A percentile compares a stretch with the other conserved stretches of the same genome.
Evolutionary conservation across 139 green algal genomes (phyloP).

Genomic region (Coelastrella sp.): DNA sequence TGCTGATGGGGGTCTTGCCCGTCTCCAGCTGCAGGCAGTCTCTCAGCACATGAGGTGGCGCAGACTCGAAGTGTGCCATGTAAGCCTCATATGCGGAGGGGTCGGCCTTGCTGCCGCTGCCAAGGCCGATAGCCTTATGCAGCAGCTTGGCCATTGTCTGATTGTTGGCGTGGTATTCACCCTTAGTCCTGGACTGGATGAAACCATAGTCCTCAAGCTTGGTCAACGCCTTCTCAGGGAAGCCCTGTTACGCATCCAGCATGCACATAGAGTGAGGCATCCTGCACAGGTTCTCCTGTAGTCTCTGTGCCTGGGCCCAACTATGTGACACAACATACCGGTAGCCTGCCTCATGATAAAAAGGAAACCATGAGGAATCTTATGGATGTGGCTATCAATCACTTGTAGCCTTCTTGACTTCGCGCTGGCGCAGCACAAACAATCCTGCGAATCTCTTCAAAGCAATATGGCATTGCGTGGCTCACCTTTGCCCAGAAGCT

Average conservation of each 20-base stretch:
- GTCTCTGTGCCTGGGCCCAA: too few species aligned
- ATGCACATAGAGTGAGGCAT: too few species aligned
- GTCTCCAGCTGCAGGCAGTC: constrained; percentile 92
- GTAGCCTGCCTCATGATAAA: too few species aligned
- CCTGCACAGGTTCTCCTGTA: too few species aligned
- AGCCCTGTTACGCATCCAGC: too few species aligned
- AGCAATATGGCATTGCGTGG: not conserved
- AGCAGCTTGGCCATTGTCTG: constrained; percentile 99
- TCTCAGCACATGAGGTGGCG: constrained; percentile 84
- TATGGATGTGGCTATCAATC: too few species aligned
- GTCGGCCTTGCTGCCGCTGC: constrained; percentile 59
- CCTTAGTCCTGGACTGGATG: constrained; percentile 88
- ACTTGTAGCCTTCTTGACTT: too few species aligned
- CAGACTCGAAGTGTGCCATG: constrained; percentile 86
- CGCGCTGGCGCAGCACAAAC: too few species aligned
- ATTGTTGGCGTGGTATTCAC: constrained; percentile 99
- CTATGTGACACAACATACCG: too few species aligned
- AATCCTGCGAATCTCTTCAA: too few species aligned
- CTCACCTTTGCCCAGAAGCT: constrained; percentile 61
- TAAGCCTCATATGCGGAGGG: constrained; percentile 87
- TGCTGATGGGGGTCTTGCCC: constrained; percentile 38
- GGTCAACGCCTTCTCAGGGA: constrained; percentile 90
- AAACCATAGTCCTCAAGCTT: constrained; percentile 99
- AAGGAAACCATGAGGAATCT: too few species aligned
- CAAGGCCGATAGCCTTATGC: constrained; percentile 97